Percentiles rank a stretch among this genome's conserved stretches.
phyloP scores from a whole-genome alignment of 108 stramenopile genomes.

The Pseudonitzschia pungens region DNA sequence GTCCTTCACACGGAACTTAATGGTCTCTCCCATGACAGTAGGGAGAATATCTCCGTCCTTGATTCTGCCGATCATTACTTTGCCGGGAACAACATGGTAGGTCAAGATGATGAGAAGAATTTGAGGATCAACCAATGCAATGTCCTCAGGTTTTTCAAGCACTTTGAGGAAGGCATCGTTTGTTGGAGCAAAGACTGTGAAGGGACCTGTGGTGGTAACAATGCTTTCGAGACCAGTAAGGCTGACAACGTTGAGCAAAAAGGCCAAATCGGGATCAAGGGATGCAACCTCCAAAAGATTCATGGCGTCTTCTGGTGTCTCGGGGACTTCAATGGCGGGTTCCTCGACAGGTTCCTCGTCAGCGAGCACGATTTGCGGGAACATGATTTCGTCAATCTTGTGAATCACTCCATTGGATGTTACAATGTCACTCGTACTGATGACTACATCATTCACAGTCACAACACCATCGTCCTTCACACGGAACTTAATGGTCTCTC shows the following conservation, averaged over 20 bases:
- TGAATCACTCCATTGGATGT: slow-evolving; percentile 30
- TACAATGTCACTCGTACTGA: slow-evolving; percentile 18
- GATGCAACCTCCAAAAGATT: too few species aligned
- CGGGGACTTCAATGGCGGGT: too few species aligned
- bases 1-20: slow-evolving; percentile 22
- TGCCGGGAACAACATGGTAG: slow-evolving; percentile 42
- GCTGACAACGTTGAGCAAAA: slow-evolving; percentile 1
- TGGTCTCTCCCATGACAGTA: slow-evolving; percentile 8
- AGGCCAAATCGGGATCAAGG: too few species aligned
- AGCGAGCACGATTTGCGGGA: slow-evolving; percentile 5
- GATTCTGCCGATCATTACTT: background rate
- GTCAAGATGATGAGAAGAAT: slow-evolving; percentile 23
- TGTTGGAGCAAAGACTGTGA: slow-evolving; percentile 51
- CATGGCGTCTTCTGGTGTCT: too few species aligned
- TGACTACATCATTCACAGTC: slow-evolving; percentile 27
- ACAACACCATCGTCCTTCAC: slow-evolving; percentile 18
- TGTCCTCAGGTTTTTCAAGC: background rate
- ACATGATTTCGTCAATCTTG: slow-evolving; percentile 19
- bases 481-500: slow-evolving; percentile 14
- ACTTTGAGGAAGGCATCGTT: slow-evolving; percentile 42
- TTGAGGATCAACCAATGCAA: background rate
- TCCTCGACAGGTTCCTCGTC: background rate
- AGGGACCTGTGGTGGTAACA: slow-evolving; percentile 32
- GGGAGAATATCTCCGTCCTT: slow-evolving; percentile 13
- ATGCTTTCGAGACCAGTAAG: slow-evolving; percentile 25